phyloP scores from a whole-genome alignment of 2,329 filamentous ascomycete species.

The Pseudogymnoascus sp. region DNA sequence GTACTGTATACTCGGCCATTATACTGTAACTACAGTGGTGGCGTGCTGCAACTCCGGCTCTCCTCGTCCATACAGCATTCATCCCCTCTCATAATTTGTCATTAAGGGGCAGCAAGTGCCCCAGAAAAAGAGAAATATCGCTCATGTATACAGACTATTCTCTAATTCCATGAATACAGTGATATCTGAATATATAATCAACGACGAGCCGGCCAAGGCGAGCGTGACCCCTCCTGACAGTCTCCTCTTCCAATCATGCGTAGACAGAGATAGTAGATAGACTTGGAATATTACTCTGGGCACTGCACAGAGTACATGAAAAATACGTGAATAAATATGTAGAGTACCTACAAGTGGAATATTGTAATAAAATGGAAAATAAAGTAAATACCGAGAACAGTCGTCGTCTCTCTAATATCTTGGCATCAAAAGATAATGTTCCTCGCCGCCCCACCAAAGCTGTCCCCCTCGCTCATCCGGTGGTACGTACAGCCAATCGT shows the following conservation, averaged over 20 bases:
- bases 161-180: not conserved
- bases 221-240: not conserved
- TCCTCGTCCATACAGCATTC: not conserved
- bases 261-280: not conserved
- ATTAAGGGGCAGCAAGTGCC: not conserved
- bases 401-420: not conserved
- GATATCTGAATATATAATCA: not conserved
- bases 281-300: not conserved
- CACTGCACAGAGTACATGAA: not conserved
- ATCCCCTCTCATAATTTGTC: not conserved
- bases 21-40: not conserved
- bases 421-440: not conserved
- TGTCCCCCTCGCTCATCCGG: not conserved
- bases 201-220: not conserved
- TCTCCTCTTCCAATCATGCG: not conserved
- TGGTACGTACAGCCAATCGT: slow-evolving; percentile 3
- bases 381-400: not conserved
- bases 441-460: not conserved
- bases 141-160: not conserved
- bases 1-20: not conserved
- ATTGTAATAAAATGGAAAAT: not conserved
- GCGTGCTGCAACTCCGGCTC: not conserved
- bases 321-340: not conserved
- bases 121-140: not conserved
- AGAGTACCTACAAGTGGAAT: not conserved